phyloP scores from a whole-genome alignment of 75 land plant species.

The Adiantum capillusveneris region DNA sequence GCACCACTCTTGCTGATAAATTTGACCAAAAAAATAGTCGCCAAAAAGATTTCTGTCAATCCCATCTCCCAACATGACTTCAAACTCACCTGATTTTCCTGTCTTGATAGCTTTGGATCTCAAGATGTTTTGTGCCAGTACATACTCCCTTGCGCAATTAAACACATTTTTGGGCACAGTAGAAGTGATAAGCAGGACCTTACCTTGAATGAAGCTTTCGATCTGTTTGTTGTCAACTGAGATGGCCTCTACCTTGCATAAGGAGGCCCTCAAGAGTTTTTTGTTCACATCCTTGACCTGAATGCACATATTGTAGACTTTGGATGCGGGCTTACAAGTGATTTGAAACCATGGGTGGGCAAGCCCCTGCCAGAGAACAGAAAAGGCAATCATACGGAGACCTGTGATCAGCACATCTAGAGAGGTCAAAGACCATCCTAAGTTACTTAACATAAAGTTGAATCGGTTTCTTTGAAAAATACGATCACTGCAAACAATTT shows the following conservation, averaged over 20 bases:
- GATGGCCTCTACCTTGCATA: constrained; percentile 2
- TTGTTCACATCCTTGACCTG: constrained; percentile 4
- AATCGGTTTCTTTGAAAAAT: neutral
- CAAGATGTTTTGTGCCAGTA: neutral
- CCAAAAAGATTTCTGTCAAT: constrained; percentile 17
- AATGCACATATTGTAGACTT: neutral
- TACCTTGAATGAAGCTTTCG: neutral
- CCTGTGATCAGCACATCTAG: constrained; percentile 52
- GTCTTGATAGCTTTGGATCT: neutral
- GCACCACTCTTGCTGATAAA: constrained; percentile 23
- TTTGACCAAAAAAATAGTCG: constrained; percentile 45
- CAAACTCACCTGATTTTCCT: neutral
- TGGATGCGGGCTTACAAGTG: neutral
- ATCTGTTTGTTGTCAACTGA: neutral
- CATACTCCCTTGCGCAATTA: neutral
- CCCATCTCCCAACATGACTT: neutral
- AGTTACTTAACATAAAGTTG: constrained; percentile 15
- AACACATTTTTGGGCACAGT: neutral
- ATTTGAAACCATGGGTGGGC: constrained; percentile 13
- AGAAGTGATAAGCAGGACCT: neutral
- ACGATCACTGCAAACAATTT: neutral
- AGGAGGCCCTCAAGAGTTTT: neutral
- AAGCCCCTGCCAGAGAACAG: constrained; percentile 58
- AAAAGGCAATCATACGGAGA: constrained; percentile 54
- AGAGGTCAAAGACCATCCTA: constrained; percentile 55